phyloP scores from a whole-genome alignment of 495 filamentous ascomycete genomes.

The Podospora tetraspora region DNA sequence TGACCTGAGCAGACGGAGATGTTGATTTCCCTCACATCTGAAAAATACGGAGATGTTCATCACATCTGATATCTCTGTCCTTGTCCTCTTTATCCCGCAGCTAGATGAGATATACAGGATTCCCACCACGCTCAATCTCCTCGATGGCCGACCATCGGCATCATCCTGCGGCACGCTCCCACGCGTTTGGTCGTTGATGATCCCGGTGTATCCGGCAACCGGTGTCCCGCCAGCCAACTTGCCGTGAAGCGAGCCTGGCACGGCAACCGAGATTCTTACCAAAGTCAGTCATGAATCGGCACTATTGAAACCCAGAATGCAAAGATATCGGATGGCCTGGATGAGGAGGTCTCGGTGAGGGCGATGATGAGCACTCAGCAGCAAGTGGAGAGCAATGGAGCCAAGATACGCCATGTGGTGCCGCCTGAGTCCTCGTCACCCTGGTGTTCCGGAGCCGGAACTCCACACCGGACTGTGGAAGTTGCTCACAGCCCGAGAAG shows the following conservation, averaged over 20 bases:
- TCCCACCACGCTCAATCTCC: background rate
- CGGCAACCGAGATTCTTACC: background rate
- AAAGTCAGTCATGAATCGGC: background rate
- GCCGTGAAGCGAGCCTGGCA: background rate
- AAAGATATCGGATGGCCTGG: background rate
- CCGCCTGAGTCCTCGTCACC: background rate
- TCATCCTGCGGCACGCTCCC: background rate
- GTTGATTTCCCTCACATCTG: background rate
- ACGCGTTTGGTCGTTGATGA: background rate
- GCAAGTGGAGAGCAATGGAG: background rate
- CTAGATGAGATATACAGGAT: background rate
- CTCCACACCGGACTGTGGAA: background rate
- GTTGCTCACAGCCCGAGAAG: background rate
- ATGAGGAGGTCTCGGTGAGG: background rate
- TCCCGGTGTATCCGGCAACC: background rate
- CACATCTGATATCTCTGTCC: background rate
- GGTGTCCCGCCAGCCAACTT: background rate
- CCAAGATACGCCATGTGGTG: background rate
- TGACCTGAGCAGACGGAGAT: background rate
- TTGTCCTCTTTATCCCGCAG: background rate
- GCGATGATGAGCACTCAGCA: background rate
- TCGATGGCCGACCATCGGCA: background rate
- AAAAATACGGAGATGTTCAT: background rate
- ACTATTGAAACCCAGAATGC: background rate
- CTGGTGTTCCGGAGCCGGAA: background rate